Evolutionary conservation across 352 stramenopile species (phyloP).

Genomic region (Globisporangium barbulae): DNA sequence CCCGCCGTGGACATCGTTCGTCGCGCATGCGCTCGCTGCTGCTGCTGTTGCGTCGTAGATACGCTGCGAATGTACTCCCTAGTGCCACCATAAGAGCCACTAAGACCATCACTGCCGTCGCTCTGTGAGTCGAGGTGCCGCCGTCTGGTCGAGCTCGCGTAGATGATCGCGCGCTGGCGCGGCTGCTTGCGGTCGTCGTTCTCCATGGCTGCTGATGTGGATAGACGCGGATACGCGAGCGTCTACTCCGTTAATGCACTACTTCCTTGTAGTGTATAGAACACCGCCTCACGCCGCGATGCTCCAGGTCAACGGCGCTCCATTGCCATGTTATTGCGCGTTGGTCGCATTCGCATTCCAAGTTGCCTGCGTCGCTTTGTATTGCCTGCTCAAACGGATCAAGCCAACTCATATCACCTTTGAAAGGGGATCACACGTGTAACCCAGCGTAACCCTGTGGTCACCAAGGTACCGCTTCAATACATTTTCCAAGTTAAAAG

Average conservation of each 20-base stretch:
- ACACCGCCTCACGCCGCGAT: not conserved
- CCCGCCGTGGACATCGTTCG: not conserved
- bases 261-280: no score
- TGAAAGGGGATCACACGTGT: not conserved
- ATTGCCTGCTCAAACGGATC: not conserved
- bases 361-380: conserved; percentile 2
- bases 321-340: not conserved
- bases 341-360: not conserved
- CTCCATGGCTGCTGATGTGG: conserved; percentile 6
- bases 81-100: not conserved
- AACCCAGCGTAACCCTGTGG: not conserved
- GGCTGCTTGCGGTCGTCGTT: conserved; percentile 6
- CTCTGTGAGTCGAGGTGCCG: conserved; percentile 3
- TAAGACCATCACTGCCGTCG: not conserved
- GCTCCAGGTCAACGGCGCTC: not conserved
- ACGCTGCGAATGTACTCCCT: not conserved
- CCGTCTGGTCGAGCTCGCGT: conserved; percentile 17
- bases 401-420: conserved; percentile 2
- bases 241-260: not conserved
- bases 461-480: not conserved
- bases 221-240: not conserved
- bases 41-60: not conserved
- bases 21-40: conserved; percentile 5
- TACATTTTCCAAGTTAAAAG: conserved; percentile 25
- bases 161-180: conserved; percentile 35